Percentiles rank a stretch among this genome's conserved stretches.
These are phyloP conservation scores for Themeda triandra DNA, from an alignment of 176 grass and related monocot species.

Conservation along the genomic window DNA sequence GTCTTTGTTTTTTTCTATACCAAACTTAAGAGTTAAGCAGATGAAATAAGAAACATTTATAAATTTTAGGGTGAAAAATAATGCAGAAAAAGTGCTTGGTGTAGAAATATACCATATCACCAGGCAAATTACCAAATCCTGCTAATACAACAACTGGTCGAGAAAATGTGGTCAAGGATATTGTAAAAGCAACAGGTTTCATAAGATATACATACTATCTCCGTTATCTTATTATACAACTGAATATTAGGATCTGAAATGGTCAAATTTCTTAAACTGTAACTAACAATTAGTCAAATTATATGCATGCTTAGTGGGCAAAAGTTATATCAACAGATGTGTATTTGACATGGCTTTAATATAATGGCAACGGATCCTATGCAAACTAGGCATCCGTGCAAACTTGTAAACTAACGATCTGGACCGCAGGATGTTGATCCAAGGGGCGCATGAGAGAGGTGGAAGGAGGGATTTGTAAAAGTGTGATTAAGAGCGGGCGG, in stretches of 20 bases:
- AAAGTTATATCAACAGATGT: background rate
- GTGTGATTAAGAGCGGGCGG: too few species aligned
- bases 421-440: too few species aligned
- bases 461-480: too few species aligned
- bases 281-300: background rate
- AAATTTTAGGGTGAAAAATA: background rate
- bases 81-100: background rate
- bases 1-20: background rate
- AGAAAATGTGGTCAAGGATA: conserved; percentile 56
- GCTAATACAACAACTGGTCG: conserved; percentile 78
- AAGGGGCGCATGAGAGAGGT: too few species aligned
- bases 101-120: conserved; percentile 76
- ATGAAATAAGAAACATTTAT: background rate
- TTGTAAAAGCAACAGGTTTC: conserved; percentile 9
- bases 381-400: too few species aligned
- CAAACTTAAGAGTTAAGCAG: background rate
- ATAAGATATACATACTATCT: conserved; percentile 4
- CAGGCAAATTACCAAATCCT: conserved; percentile 96
- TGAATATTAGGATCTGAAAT: background rate
- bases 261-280: background rate
- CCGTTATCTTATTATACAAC: background rate
- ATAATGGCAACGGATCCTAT: too few species aligned
- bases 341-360: background rate
- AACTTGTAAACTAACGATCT: too few species aligned
- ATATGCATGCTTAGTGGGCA: background rate